Evolutionary conservation across 441 rosid genomes (phyloP), one percentile per base, ranked within the genome.

Genomic region (Corymbia citriodora): DNA sequence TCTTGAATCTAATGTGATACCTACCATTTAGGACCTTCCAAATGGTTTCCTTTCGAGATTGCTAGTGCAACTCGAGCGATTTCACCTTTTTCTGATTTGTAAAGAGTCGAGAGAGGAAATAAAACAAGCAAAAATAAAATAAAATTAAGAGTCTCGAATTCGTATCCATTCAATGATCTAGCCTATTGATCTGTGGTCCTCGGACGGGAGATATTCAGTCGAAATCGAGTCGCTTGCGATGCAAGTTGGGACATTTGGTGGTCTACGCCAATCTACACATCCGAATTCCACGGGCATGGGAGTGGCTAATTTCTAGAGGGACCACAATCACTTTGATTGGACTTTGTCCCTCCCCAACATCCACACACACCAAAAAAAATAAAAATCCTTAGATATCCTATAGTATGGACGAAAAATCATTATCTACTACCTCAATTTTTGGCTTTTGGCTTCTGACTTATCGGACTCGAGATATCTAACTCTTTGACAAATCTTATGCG

Each of bases 171-270:
- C 16, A 6, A 40, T 74, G n/a, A 13, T 79, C 1, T 13, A 7
- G 4, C 1, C 52, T 23, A 79, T 79, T 2, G 3, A 79, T 79
- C 9, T 1, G 25, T 40, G 1, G 1, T 21, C 6, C 9, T 40
- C 52, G 12, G 0, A 10, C 0, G 5, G 5, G 82, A 36, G 49
- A 72, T 72, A 36, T 72, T 33, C 15, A 3, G 11, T 21, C 0
- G 17, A 74, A 74, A 7, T 40, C 10, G 6, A 40, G 52, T 21
- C 3, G 11, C 85, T 79, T 6, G 52, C 6, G 1, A 23, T 3
- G 52, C 18, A 23, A 79, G 85, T 6, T 21, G 10, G 17, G 85
- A 40, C 29, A 12, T 16, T 21, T 23, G 50, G 29, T 21, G 83
- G 5, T 17, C 17, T 79, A 45, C 50, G 0, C 6, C 3, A 79